Evolutionary conservation across 257 asterid genomes (phyloP).

Genomic region (Capsicum baccatum): DNA sequence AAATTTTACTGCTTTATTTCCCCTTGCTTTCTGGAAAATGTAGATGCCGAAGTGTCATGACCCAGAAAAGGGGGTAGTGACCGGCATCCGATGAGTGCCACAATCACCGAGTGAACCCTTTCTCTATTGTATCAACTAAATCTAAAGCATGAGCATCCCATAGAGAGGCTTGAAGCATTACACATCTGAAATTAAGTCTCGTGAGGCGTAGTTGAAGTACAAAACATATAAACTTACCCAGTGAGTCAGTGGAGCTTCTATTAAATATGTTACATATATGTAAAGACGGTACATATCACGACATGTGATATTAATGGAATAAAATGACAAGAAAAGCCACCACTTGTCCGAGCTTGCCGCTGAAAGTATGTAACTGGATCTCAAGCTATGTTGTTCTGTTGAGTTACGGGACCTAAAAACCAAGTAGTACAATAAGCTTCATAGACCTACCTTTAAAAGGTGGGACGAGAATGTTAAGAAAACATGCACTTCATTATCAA

Average conservation of each 20-base stretch:
- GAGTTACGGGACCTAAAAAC: background rate
- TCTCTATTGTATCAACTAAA: background rate
- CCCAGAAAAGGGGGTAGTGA: background rate
- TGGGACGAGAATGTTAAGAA: background rate
- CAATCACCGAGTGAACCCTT: background rate
- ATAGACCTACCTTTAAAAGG: background rate
- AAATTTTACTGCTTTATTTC: conserved; percentile 6
- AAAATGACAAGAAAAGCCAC: background rate
- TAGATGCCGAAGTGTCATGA: background rate
- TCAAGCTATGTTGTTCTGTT: background rate
- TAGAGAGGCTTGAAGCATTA: background rate
- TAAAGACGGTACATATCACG: background rate
- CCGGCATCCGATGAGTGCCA: background rate
- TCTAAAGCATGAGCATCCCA: background rate
- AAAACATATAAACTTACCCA: background rate
- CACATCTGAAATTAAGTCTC: background rate
- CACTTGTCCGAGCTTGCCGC: background rate
- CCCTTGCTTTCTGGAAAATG: background rate
- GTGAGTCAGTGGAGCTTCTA: background rate
- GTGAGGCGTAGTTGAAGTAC: background rate
- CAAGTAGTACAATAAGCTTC: background rate
- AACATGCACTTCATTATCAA: background rate
- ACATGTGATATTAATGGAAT: background rate
- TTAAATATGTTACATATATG: background rate
- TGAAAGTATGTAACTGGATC: background rate